Percentiles rank a stretch among this genome's conserved stretches.
phyloP scores from a whole-genome alignment of 2,329 filamentous ascomycete genomes.

The Orbilia blumenaviensis region DNA sequence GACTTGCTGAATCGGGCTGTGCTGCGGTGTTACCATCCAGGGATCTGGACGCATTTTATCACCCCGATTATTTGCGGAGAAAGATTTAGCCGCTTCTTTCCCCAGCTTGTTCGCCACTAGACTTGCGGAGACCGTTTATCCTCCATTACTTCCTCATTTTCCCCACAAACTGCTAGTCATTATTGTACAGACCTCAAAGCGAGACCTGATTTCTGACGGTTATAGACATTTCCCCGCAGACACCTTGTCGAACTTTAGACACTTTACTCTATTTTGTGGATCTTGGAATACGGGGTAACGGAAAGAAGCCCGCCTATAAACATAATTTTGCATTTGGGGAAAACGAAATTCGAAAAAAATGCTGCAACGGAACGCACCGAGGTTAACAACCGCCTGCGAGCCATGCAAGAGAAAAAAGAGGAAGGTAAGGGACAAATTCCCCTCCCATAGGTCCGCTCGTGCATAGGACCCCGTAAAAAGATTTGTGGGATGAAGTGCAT shows the following conservation, averaged over 20 bases:
- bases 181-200: neutral
- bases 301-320: neutral
- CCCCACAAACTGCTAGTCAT: slow-evolving; percentile 15
- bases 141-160: neutral
- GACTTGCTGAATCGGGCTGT: slow-evolving; percentile 22
- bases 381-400: slow-evolving; percentile 32
- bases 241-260: neutral
- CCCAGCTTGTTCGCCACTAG: slow-evolving; percentile 14
- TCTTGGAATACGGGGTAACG: neutral
- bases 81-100: slow-evolving; percentile 29
- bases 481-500: neutral
- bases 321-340: neutral
- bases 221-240: neutral
- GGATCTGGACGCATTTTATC: slow-evolving; percentile 30
- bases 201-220: neutral
- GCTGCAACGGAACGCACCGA: slow-evolving; percentile 21
- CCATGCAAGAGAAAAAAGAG: slow-evolving; percentile 46
- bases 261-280: neutral
- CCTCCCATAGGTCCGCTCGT: neutral
- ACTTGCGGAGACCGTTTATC: slow-evolving; percentile 30
- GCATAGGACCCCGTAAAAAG: neutral
- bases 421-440: slow-evolving; percentile 23
- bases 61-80: slow-evolving; percentile 27
- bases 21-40: slow-evolving; percentile 32
- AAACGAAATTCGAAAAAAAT: slow-evolving; percentile 8